Evolutionary conservation across 106 monocot species (phyloP), one percentile per base, ranked within the genome.

Genomic region (Acorus calamus): DNA sequence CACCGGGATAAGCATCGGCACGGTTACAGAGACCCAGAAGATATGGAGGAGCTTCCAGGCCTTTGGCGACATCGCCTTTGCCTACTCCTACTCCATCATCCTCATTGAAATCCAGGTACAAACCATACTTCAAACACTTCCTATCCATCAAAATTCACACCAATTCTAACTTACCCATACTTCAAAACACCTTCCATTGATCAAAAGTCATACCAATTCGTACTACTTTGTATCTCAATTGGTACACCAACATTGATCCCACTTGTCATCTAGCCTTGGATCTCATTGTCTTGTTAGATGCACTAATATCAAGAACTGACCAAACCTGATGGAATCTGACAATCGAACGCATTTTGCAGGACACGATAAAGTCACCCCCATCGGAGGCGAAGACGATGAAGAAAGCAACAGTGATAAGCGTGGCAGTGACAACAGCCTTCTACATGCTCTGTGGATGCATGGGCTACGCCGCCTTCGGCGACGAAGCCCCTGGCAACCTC

Each of bases 391-490:
- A 72, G 74, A 84, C 82, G 57, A 89, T 94, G 94, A 94, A 87
- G 76, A 71, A 70, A 47, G 88, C 83, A 6, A 76, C 84, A 4
- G 57, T 76, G 10, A 4, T 88, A 0, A 81, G 88, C 65, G 84
- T 94, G n/a, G 47, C 64, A 2, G 78, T 80, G 61, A 84, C 89
- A 4, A 82, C 94, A 2, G 3, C 72, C 8, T 94, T 94, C 78
- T 86, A 94, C 81, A 76, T 80, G 65, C 73, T 84, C 8, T 94
- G 90, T 53, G 90, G 94, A 2, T 80, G 84, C 74, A 68, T 90
- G 76, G 94, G 94, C 41, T 94, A 94, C 63, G 87, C 87, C 8
- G 94, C 94, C 44, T 94, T 94, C 59, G 90, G 94, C 2, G 76
- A 94, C 72, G 56, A 9, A 2, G 84, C 94, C 11, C 89, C 87